Evolutionary conservation across 805 yeast genomes (phyloP), one percentile per base, ranked within the genome.

Genomic region (Lipomyces lipofer): DNA sequence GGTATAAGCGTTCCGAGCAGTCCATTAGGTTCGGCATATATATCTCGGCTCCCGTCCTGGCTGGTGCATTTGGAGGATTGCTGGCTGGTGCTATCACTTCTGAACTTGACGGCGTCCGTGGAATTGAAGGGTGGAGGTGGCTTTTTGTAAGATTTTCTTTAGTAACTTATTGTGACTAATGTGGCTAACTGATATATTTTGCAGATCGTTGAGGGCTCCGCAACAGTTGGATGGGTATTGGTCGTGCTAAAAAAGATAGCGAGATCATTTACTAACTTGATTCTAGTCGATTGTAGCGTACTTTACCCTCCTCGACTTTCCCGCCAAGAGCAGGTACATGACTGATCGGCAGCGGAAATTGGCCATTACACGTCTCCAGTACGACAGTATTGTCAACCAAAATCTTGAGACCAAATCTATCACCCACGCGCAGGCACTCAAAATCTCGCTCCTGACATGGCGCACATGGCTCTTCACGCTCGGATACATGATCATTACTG

Each of bases 111-210:
- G 86, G 85, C 25, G 70, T 66, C 10, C 64, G 67, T 45, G 88
- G 88, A 0, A 69, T 79, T 12, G 75, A 74, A 8, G 82, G 86
- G 9, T 85, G 89, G 89, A 75, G 83, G 72, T 85, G 89, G 89
- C 79, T 82, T 63, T 85, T 82, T 64, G n/a, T n/a, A n/a, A n/a
- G n/a, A 79, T 85, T 85, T 58, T 86, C 12, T 38, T 38, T 38
- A 12, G 29, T 38, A 15, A 12, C 13, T 38, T 17, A 12, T 38
- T 38, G 10, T 12, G 29, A 15, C 12, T 38, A 38, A 38, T 38
- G 12, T 38, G 22, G n/a, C n/a, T n/a, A n/a, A n/a, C n/a, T n/a
- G n/a, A n/a, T n/a, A n/a, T n/a, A n/a, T n/a, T n/a, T n/a, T n/a
- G n/a, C n/a, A n/a, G n/a, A 24, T 53, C 25, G 39, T 53, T 32